These are phyloP conservation scores for Helenozyma baotianmanensis DNA, from an alignment of 805 yeast species.

Conservation along the genomic window DNA sequence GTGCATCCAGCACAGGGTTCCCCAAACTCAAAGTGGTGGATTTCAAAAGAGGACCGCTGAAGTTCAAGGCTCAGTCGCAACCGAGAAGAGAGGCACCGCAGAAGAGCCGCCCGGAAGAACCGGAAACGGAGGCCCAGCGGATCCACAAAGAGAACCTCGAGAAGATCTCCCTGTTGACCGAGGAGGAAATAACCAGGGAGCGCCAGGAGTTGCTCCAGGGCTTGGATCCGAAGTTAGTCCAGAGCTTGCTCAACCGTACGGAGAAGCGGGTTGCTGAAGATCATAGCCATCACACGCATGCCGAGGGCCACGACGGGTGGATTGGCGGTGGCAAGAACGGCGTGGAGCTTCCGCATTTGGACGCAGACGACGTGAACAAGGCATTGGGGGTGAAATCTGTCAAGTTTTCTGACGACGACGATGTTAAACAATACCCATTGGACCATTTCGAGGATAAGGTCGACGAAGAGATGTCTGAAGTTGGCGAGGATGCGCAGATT, in stretches of 20 bases:
- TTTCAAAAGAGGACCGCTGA: conserved; percentile 13
- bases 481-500: conserved; percentile 42
- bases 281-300: conserved; percentile 27
- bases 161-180: conserved; percentile 55
- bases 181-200: conserved; percentile 60
- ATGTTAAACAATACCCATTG: conserved; percentile 9
- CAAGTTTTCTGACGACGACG: conserved; percentile 10
- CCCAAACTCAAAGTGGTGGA: conserved; percentile 30
- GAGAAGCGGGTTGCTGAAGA: conserved; percentile 39
- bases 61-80: neutral
- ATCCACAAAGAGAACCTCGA: conserved; percentile 75
- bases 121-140: conserved; percentile 55
- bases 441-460: conserved; percentile 20
- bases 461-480: conserved; percentile 17
- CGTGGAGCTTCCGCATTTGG: conserved; percentile 29
- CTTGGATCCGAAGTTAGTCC: conserved; percentile 65
- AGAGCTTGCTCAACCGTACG: conserved; percentile 53
- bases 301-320: conserved; percentile 41
- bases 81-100: neutral
- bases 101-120: too few species aligned
- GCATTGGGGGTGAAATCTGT: conserved; percentile 31
- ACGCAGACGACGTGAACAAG: conserved; percentile 31
- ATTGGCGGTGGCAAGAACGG: conserved; percentile 38
- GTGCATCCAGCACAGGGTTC: conserved; percentile 33
- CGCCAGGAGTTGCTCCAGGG: conserved; percentile 60